Percentiles rank a stretch among this genome's conserved stretches.
Evolutionary conservation across 2,329 filamentous ascomycete species (phyloP).

Genomic region (Fusarium xylarioides): DNA sequence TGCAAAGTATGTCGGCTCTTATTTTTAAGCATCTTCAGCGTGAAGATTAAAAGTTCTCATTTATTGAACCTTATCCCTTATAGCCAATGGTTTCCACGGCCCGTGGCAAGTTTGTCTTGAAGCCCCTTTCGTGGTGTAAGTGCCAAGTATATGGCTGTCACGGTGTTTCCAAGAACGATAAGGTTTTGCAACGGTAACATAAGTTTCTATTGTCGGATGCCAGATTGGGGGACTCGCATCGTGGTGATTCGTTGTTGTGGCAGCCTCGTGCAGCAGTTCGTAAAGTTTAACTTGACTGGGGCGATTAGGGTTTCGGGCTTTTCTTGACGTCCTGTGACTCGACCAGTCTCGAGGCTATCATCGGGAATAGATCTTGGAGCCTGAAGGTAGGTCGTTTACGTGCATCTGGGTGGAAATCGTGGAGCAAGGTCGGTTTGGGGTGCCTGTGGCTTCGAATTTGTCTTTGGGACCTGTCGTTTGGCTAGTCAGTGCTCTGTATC

Average conservation of each 20-base stretch:
- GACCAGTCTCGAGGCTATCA: background rate
- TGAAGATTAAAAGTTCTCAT: background rate
- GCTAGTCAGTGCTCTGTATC: background rate
- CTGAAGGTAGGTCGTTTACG: rapidly evolving
- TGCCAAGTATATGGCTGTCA: background rate
- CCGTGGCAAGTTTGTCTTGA: background rate
- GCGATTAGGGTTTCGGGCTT: background rate
- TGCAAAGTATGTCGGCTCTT: background rate
- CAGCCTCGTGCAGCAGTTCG: background rate
- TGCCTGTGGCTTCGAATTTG: background rate
- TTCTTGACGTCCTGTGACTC: background rate
- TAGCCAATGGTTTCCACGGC: too few species aligned
- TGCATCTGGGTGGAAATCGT: background rate
- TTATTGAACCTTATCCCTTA: background rate
- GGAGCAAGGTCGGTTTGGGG: background rate
- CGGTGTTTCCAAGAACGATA: background rate
- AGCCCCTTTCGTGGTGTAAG: background rate
- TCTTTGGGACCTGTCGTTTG: background rate
- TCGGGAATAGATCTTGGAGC: background rate
- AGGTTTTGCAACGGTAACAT: background rate
- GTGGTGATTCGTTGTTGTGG: background rate
- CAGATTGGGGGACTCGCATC: background rate
- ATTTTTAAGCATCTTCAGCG: background rate
- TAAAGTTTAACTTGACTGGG: background rate
- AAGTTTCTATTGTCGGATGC: background rate